Percentiles rank a stretch among this genome's conserved stretches.
Conservation (phyloP, 2,329 filamentous ascomycete genomes). For the Botrytis galanthina region DNA sequence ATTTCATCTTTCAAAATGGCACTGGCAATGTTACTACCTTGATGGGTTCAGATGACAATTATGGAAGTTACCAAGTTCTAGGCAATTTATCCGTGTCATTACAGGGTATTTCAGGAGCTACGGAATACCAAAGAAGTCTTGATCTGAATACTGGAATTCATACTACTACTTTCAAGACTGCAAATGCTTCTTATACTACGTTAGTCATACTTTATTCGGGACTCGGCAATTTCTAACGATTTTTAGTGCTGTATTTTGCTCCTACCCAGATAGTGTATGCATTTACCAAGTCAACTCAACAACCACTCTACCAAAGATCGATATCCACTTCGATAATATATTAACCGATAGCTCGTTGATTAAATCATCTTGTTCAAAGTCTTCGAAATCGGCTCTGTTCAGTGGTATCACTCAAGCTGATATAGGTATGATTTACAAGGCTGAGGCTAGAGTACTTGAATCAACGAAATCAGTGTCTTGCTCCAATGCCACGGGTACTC, state of each 20-base stretch:
- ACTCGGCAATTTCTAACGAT: slow-evolving; percentile 36
- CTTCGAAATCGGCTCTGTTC: slow-evolving; percentile 35
- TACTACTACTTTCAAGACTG: slow-evolving; percentile 32
- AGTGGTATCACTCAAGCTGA: slow-evolving; percentile 43
- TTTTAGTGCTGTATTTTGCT: slow-evolving; percentile 45
- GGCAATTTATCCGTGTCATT: slow-evolving; percentile 47
- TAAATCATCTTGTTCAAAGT: slow-evolving; percentile 39
- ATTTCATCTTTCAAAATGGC: slow-evolving; percentile 49
- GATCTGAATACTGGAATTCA: slow-evolving; percentile 46
- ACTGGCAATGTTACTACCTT: slow-evolving; percentile 40
- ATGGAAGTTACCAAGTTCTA: slow-evolving; percentile 48
- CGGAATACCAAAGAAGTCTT: slow-evolving; percentile 44
- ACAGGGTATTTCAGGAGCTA: slow-evolving; percentile 35
- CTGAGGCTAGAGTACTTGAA: slow-evolving; percentile 39
- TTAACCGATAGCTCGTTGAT: slow-evolving; percentile 36
- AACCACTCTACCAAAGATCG: slow-evolving; percentile 42
- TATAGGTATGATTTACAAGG: slow-evolving; percentile 47
- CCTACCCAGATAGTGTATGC: slow-evolving; percentile 43
- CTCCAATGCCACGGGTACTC: slow-evolving; percentile 29
- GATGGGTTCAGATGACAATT: slow-evolving; percentile 43
- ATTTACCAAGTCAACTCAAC: slow-evolving; percentile 33
- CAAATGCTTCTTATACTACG: slow-evolving; percentile 7
- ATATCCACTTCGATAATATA: slow-evolving; percentile 45
- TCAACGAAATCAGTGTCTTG: slow-evolving; percentile 23
- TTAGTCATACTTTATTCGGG: not conserved